Percentiles rank a stretch among this genome's conserved stretches.
These are phyloP conservation scores for Kentomonas sorsogonicus DNA, from an alignment of 208 protist species.

Conservation along the genomic window DNA sequence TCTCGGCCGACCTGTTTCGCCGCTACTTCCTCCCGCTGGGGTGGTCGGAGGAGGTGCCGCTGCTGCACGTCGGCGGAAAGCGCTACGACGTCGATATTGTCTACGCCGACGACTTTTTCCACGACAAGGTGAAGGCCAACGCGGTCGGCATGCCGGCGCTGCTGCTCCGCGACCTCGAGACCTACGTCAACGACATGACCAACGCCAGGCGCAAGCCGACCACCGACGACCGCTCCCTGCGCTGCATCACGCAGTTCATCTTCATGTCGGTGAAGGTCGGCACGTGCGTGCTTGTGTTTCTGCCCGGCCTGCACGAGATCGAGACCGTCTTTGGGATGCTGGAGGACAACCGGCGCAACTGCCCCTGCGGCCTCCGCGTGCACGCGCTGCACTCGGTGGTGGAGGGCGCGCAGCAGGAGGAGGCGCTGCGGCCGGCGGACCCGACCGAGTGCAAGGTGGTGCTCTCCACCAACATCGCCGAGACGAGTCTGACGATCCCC, in stretches of 20 bases:
- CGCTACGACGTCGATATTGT: slow-evolving; percentile 17
- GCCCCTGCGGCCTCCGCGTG: slow-evolving; percentile 7
- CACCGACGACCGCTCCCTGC: background rate
- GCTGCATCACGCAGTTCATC: slow-evolving; percentile 11
- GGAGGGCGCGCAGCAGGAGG: slow-evolving; percentile 12
- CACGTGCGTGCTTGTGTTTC: slow-evolving; percentile 32
- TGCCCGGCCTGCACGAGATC: slow-evolving; percentile 30
- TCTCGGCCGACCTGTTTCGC: slow-evolving; percentile 15
- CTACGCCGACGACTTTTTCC: slow-evolving; percentile 13
- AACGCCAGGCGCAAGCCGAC: background rate
- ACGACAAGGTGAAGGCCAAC: background rate
- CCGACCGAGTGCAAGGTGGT: slow-evolving; percentile 66
- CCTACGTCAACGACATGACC: slow-evolving; percentile 3
- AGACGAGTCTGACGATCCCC: slow-evolving; percentile 91
- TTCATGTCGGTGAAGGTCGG: slow-evolving; percentile 8
- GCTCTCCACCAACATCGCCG: slow-evolving; percentile 93
- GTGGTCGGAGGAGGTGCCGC: slow-evolving; percentile 10
- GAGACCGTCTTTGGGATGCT: slow-evolving; percentile 12
- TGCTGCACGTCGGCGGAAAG: slow-evolving; percentile 20
- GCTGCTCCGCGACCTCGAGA: background rate
- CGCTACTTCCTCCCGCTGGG: slow-evolving; percentile 15
- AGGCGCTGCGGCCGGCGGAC: slow-evolving; percentile 7
- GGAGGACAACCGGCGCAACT: background rate
- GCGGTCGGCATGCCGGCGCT: background rate
- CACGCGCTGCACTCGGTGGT: slow-evolving; percentile 20